Conservation (phyloP, 2,329 filamentous ascomycete species). For the Fusarium bulbicola region DNA sequence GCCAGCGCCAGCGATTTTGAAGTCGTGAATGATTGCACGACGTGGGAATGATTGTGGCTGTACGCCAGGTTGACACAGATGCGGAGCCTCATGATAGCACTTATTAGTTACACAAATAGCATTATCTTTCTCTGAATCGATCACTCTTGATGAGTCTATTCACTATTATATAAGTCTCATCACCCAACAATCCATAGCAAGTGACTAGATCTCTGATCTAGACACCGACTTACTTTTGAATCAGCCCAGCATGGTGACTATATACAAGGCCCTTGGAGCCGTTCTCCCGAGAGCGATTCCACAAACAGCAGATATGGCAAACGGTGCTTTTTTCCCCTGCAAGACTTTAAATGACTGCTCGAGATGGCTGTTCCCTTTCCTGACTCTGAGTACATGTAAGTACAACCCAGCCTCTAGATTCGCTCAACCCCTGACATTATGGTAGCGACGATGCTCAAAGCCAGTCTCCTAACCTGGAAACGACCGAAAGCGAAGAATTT, state of each 20-base stretch:
- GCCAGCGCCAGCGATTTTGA: neutral
- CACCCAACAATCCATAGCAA: neutral
- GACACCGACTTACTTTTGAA: constrained; percentile 14
- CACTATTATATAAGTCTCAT: neutral
- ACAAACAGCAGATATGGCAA: too few species aligned
- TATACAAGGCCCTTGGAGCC: neutral
- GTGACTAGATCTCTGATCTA: neutral
- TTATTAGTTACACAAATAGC: neutral
- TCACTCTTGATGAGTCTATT: neutral
- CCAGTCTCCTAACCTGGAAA: too few species aligned
- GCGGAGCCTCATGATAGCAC: neutral
- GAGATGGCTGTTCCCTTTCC: neutral
- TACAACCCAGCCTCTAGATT: neutral
- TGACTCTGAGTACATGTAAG: neutral
- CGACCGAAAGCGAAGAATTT: neutral
- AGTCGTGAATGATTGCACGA: neutral
- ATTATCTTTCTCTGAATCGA: neutral
- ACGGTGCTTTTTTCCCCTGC: too few species aligned
- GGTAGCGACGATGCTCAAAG: neutral
- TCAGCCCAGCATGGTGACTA: neutral
- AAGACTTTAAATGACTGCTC: too few species aligned
- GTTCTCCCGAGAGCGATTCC: too few species aligned
- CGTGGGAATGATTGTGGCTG: neutral
- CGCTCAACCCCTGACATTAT: neutral
- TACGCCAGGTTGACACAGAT: neutral